Percentiles rank a stretch among this genome's conserved stretches.
These are phyloP conservation scores for Oryza longistaminata DNA, from an alignment of 176 grass and related monocot genomes.

Conservation along the genomic window DNA sequence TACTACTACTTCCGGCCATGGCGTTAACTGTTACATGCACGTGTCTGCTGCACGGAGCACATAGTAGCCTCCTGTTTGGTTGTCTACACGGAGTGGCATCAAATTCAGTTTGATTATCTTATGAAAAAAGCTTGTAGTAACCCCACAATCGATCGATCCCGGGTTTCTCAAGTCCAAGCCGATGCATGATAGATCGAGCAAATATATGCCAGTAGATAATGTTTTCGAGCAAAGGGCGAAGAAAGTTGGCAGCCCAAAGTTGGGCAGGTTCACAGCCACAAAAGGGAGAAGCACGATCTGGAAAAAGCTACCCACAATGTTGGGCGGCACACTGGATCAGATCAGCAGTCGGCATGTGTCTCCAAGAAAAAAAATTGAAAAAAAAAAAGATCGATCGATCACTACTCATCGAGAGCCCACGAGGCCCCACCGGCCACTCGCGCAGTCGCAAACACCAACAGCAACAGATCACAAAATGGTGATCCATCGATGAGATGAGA, in stretches of 20 bases:
- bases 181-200: no score
- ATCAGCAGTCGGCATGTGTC: neutral
- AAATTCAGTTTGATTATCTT: neutral
- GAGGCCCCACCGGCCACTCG: slow-evolving; percentile 22
- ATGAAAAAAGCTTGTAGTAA: neutral
- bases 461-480: neutral
- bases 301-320: neutral
- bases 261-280: neutral
- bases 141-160: neutral
- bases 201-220: no score
- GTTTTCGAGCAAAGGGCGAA: no score
- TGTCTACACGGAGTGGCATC: neutral
- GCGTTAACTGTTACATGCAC: neutral
- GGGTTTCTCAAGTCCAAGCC: neutral
- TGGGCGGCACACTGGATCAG: neutral
- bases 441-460: slow-evolving; percentile 4
- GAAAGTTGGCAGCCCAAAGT: neutral
- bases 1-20: no score
- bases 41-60: neutral
- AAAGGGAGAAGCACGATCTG: neutral
- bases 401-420: neutral
- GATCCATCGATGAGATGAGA: neutral
- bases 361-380: neutral
- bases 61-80: neutral
- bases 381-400: no score